Evolutionary conservation across 257 asterid genomes (phyloP), one percentile per base, ranked within the genome.

Genomic region (Ilex aquifolium): DNA sequence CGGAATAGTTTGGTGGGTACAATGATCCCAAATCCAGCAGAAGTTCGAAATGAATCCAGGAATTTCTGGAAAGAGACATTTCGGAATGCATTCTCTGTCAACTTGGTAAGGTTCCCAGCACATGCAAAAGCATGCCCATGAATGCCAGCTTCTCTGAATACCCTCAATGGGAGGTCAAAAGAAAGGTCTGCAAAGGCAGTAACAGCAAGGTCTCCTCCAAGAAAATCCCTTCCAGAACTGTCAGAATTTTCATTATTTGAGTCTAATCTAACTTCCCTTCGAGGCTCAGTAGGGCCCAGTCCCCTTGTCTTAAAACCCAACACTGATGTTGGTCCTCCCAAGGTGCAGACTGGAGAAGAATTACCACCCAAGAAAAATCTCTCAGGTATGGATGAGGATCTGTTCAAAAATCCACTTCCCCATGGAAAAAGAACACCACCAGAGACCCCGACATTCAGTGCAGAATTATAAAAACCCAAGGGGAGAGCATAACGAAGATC

Each of bases 121-220:
- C 91, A 82, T 71, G 97, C 93, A 76, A 93, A 93, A 49, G 73
- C 71, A 51, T 93, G 99, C 13, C 93, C 97, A 66, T 93, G 95
- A 59, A 93, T 84, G 64, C 95, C 99, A 57, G 99, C 88, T 66
- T 86, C 87, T 67, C 91, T 80, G 9, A 90, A 68, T 67, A 86
- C 80, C 82, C 71, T 83, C 83, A 93, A 60, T 12, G 99, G 97
- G 58, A 93, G 80, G 80, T 90, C 97, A 76, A 93, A 88, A 27
- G 97, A 93, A 31, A 93, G 70, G 68, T 93, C 97, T 15, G 88
- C 95, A 81, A 93, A 93, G 69, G 86, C 95, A 59, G 95, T 77
- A 54, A 90, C 76, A 6, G 95, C 95, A 74, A 93, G 88, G 71
- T 93, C 97, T 62, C 97, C 99, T n/a, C 99, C 96, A 59, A 88